These are phyloP conservation scores for Phyllosticta paracitricarpa DNA, from an alignment of 2,329 filamentous ascomycete species.

Conservation along the genomic window DNA sequence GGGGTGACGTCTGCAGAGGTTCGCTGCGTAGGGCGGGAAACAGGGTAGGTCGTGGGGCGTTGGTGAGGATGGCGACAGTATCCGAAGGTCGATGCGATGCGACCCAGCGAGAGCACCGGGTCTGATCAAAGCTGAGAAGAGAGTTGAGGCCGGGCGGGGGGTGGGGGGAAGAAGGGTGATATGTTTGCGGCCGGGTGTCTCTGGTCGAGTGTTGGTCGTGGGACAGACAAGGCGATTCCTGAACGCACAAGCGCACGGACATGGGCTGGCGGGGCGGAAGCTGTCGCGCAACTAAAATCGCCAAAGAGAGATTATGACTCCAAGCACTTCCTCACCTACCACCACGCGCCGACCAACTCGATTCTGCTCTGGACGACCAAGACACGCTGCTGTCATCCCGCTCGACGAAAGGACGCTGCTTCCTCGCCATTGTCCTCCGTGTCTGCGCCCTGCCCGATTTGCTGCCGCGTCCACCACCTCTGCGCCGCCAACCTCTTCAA, in stretches of 20 bases:
- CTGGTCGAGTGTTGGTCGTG: conserved; percentile 10
- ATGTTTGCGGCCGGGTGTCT: conserved; percentile 11
- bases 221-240: conserved; percentile 11
- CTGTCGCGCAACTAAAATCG: conserved; percentile 10
- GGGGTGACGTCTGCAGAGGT: conserved; percentile 10
- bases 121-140: neutral
- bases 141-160: neutral
- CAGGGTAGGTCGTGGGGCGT: conserved; percentile 3
- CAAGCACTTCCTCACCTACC: neutral
- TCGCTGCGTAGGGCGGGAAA: conserved; percentile 8
- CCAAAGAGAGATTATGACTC: conserved; percentile 3
- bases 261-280: conserved; percentile 6
- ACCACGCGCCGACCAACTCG: neutral
- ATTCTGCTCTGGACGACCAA: neutral
- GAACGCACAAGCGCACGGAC: conserved; percentile 5
- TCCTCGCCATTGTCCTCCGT: neutral
- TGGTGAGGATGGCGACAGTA: neutral
- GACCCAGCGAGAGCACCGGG: conserved; percentile 6
- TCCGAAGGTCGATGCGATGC: conserved; percentile 5
- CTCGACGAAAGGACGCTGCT: neutral
- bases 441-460: neutral
- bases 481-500: conserved; percentile 5
- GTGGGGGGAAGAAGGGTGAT: conserved; percentile 4
- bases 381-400: neutral
- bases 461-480: neutral